These are phyloP conservation scores for Capsicum rhomboideum DNA, from an alignment of 257 asterid species.

Conservation along the genomic window DNA sequence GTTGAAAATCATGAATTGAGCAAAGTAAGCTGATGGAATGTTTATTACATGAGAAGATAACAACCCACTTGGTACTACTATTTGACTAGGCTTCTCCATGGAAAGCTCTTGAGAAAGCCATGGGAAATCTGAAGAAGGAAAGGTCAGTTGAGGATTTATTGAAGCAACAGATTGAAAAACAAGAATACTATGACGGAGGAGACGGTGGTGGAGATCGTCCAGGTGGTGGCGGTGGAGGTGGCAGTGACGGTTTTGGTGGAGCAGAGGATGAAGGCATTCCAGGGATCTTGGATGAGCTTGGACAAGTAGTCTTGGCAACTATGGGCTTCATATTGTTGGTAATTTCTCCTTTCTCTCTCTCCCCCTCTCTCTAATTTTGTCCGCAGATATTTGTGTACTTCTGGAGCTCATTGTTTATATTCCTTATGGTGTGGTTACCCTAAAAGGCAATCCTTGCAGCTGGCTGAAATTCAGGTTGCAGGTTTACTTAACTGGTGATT, in stretches of 20 bases:
- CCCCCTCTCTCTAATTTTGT: neutral
- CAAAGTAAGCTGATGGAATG: neutral
- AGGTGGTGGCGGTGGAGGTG: conserved; percentile 42
- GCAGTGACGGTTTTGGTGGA: conserved; percentile 38
- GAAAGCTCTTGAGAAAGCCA: conserved; percentile 52
- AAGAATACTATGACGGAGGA: conserved; percentile 58
- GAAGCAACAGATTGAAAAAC: conserved; percentile 67
- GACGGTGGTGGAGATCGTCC: conserved; percentile 41
- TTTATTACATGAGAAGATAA: neutral
- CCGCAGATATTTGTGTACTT: neutral
- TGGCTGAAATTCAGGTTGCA: neutral
- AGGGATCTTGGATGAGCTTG: conserved; percentile 41
- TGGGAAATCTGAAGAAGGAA: conserved; percentile 51
- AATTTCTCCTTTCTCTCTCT: conserved; percentile 3
- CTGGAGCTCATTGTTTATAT: neutral
- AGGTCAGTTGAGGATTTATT: conserved; percentile 55
- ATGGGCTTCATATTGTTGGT: conserved; percentile 59
- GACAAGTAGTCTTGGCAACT: conserved; percentile 50
- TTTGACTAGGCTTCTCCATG: conserved; percentile 50
- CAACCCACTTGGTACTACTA: neutral
- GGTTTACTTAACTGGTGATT: neutral
- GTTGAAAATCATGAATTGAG: neutral
- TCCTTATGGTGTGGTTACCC: neutral
- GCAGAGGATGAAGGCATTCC: conserved; percentile 31
- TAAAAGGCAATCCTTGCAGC: neutral